A percentile compares a stretch with the other conserved stretches of the same genome.
Conservation (phyloP, 208 protist genomes). For the Crithidia bombi region DNA sequence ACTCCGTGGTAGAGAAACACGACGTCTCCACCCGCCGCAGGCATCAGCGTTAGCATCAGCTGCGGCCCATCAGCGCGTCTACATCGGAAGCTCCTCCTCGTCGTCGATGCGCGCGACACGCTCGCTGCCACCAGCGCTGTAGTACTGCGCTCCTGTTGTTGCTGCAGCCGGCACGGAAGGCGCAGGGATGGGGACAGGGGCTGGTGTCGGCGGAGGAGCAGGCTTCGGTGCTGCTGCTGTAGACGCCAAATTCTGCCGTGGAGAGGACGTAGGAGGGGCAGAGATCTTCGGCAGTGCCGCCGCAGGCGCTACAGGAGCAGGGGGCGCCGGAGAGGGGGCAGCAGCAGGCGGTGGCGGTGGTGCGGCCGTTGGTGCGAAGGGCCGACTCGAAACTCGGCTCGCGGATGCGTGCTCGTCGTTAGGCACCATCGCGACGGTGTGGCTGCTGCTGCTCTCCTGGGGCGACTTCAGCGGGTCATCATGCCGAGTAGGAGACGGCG, state of each 20-base stretch:
- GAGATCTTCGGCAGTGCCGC: not conserved
- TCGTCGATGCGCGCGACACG: constrained; percentile 25
- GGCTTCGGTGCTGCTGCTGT: not conserved
- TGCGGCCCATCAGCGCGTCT: no score
- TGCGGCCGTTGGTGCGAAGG: not conserved
- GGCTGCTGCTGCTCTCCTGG: not conserved
- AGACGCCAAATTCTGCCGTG: not conserved
- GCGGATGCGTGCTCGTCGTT: not conserved
- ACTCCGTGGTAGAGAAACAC: not conserved
- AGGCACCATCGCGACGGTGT: not conserved
- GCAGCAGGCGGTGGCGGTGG: not conserved
- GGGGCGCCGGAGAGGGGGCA: not conserved
- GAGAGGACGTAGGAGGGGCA: not conserved
- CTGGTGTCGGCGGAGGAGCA: not conserved
- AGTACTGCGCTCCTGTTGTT: constrained; percentile 13
- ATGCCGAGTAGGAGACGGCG: constrained; percentile 1
- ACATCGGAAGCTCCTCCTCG: constrained; percentile 52
- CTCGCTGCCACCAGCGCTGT: constrained; percentile 12
- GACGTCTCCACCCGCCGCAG: no score
- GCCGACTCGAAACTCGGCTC: not conserved
- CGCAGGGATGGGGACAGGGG: not conserved
- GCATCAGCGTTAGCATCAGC: no score
- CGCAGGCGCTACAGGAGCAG: not conserved
- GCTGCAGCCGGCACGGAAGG: not conserved
- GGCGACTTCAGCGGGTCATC: constrained; percentile 17